A percentile compares a stretch with the other conserved stretches of the same genome.
Evolutionary conservation across 2,329 filamentous ascomycete species (phyloP).

Genomic region (Ampelomyces quisqualis): DNA sequence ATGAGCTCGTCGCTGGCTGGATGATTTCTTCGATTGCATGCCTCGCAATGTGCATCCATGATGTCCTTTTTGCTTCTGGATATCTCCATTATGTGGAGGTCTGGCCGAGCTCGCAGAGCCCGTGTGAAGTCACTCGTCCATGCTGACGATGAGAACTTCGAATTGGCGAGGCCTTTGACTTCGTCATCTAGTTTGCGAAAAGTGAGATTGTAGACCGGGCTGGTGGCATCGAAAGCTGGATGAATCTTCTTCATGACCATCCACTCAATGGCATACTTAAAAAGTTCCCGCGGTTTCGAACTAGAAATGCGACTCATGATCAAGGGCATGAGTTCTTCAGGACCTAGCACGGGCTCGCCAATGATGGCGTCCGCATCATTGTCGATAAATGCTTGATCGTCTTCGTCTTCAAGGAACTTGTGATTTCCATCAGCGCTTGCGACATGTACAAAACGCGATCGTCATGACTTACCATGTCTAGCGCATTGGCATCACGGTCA

Average conservation of each 20-base stretch:
- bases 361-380: slow-evolving; percentile 60
- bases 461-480: slow-evolving; percentile 44
- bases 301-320: slow-evolving; percentile 54
- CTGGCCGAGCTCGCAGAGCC: slow-evolving; percentile 65
- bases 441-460: neutral
- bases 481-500: slow-evolving; percentile 32
- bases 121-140: slow-evolving; percentile 69
- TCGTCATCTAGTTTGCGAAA: slow-evolving; percentile 74
- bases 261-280: slow-evolving; percentile 74
- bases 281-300: slow-evolving; percentile 69
- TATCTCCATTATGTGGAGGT: slow-evolving; percentile 47
- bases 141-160: slow-evolving; percentile 69
- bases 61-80: slow-evolving; percentile 10
- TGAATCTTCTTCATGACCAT: slow-evolving; percentile 78
- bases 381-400: slow-evolving; percentile 64
- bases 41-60: slow-evolving; percentile 57
- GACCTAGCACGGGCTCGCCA: slow-evolving; percentile 44
- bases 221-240: slow-evolving; percentile 64
- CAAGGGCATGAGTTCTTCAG: slow-evolving; percentile 6
- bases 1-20: slow-evolving; percentile 64
- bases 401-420: slow-evolving; percentile 47
- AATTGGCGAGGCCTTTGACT: slow-evolving; percentile 65
- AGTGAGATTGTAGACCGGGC: slow-evolving; percentile 66
- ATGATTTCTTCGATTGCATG: slow-evolving; percentile 69
- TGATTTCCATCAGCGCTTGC: neutral